A percentile compares a stretch with the other conserved stretches of the same genome.
phyloP scores from a whole-genome alignment of 2,329 filamentous ascomycete genomes.

The Fusarium praegraminearum region DNA sequence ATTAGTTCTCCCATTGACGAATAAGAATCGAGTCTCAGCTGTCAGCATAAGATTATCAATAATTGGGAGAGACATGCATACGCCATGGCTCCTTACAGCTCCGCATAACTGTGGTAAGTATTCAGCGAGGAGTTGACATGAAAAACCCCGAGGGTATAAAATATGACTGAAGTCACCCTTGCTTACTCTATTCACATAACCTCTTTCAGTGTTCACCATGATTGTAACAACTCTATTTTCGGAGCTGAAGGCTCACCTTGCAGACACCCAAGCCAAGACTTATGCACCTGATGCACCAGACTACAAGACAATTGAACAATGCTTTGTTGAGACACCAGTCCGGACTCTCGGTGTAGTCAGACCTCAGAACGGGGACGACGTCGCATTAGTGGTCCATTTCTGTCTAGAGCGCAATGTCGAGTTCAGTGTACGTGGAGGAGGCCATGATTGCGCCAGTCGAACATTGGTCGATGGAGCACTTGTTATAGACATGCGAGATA shows the following conservation, averaged over 20 bases:
- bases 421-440: constrained; percentile 14
- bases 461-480: constrained; percentile 1
- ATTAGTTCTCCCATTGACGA: neutral
- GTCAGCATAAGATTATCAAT: neutral
- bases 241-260: neutral
- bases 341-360: constrained; percentile 2
- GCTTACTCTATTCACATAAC: neutral
- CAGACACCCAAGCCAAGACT: fast-evolving
- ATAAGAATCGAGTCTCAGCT: neutral
- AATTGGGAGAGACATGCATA: neutral
- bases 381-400: neutral
- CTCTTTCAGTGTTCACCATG: neutral
- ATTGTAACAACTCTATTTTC: neutral
- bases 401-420: neutral
- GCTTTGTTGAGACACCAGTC: constrained; percentile 8
- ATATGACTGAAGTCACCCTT: neutral
- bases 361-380: constrained; percentile 1
- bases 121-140: too few species aligned
- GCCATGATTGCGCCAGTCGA: constrained; percentile 18
- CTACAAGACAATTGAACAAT: constrained; percentile 1
- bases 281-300: constrained; percentile 26
- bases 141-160: too few species aligned
- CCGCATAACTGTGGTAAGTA: neutral
- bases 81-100: neutral
- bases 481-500: constrained; percentile 35